phyloP scores from a whole-genome alignment of 176 grass and related monocot species.

The Stipa capillata region DNA sequence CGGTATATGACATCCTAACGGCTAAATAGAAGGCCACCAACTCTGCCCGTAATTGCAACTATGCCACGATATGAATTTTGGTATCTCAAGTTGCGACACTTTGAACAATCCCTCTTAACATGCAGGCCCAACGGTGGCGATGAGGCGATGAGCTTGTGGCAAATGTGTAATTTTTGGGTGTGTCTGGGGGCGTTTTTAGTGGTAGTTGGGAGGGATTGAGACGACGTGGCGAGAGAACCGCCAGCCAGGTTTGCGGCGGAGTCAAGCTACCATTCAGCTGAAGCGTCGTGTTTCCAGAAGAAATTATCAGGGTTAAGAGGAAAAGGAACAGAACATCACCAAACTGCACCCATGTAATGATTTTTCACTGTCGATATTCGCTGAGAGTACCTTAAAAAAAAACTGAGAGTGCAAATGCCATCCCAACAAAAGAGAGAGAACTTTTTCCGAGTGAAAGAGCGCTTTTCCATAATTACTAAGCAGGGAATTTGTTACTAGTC shows the following conservation, averaged over 20 bases:
- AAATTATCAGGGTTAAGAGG: not conserved
- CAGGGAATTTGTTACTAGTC: not conserved
- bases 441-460: not conserved
- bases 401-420: not conserved
- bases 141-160: not conserved
- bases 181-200: not conserved
- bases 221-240: not conserved
- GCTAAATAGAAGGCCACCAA: not conserved
- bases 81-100: too few species aligned
- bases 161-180: not conserved
- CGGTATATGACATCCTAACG: not conserved
- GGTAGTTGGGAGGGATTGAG: constrained; percentile 11
- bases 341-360: not conserved
- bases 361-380: not conserved
- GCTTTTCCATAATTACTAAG: not conserved
- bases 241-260: not conserved
- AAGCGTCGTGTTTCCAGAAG: not conserved
- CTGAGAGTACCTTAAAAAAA: not conserved
- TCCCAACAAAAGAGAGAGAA: not conserved
- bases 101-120: too few species aligned
- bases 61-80: not conserved
- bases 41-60: not conserved
- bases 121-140: not conserved
- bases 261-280: not conserved
- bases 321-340: not conserved